Evolutionary conservation across 1,284 basidiomycete genomes (phyloP).

Genomic region (Marasmius sp.): DNA sequence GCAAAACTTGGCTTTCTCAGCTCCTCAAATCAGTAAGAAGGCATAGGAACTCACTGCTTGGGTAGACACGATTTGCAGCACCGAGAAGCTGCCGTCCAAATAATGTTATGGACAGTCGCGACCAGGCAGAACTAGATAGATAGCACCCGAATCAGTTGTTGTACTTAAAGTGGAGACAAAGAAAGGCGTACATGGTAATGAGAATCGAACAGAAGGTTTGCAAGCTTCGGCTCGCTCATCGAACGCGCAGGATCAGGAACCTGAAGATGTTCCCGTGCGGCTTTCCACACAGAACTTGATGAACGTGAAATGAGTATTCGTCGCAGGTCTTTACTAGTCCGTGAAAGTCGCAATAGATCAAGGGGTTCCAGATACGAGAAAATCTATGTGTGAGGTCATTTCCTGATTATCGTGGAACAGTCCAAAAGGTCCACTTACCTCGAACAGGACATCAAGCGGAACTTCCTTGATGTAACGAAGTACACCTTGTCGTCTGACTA

Average conservation of each 20-base stretch:
- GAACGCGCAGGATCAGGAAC: not conserved
- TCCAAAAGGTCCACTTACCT: not conserved
- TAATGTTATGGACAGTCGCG: not conserved
- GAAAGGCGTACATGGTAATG: not conserved
- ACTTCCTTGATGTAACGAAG: not conserved
- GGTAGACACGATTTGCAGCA: not conserved
- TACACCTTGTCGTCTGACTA: not conserved
- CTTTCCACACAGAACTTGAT: not conserved
- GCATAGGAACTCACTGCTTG: not conserved
- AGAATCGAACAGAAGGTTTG: not conserved
- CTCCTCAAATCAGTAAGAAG: too few relatives aligned
- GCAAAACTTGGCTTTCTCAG: not conserved
- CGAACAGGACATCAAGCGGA: not conserved
- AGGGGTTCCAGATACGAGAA: not conserved
- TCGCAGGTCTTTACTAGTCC: not conserved
- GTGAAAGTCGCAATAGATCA: not conserved
- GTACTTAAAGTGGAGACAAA: not conserved
- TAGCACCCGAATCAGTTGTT: too few relatives aligned
- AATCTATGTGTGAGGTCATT: not conserved
- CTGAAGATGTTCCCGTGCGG: not conserved
- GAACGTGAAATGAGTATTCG: not conserved
- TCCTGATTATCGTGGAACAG: not conserved
- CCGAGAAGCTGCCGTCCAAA: not conserved
- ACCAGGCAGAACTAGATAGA: not conserved
- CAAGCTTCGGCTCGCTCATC: not conserved